A percentile compares a stretch with the other conserved stretches of the same genome.
These are phyloP conservation scores for Pyronema omphalodes DNA, from an alignment of 495 filamentous ascomycete species.

Conservation along the genomic window DNA sequence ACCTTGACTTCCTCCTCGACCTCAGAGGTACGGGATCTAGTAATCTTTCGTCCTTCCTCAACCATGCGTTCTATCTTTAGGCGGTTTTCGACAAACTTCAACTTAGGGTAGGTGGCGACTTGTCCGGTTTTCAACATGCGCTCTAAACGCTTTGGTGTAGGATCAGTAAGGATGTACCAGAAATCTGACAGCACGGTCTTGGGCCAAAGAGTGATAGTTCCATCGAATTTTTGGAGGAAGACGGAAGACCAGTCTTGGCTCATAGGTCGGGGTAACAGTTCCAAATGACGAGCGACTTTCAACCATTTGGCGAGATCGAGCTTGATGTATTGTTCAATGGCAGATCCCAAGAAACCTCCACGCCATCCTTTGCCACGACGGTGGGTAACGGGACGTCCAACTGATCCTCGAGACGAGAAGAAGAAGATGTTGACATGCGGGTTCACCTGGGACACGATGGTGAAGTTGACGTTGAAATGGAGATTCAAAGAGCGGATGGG, in stretches of 20 bases:
- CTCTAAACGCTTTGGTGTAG: conserved; percentile 49
- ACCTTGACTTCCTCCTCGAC: not conserved
- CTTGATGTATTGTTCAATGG: conserved; percentile 84
- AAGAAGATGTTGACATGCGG: conserved; percentile 97
- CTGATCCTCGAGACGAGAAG: conserved; percentile 79
- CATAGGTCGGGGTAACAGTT: conserved; percentile 74
- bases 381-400: conserved; percentile 87
- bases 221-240: conserved; percentile 86
- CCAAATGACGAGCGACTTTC: conserved; percentile 76
- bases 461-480: conserved; percentile 96
- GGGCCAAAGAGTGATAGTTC: conserved; percentile 91
- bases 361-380: conserved; percentile 87
- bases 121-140: conserved; percentile 80
- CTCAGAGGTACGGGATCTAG: not conserved
- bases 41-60: conserved; percentile 42
- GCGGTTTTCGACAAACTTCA: conserved; percentile 75
- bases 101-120: conserved; percentile 68
- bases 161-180: conserved; percentile 69
- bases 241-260: conserved; percentile 93
- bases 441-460: conserved; percentile 90
- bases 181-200: conserved; percentile 60
- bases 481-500: conserved; percentile 82
- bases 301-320: conserved; percentile 94
- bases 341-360: conserved; percentile 81
- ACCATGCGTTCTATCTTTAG: conserved; percentile 59